These are phyloP conservation scores for Tanacetum coccineum DNA, from an alignment of 129 eudicot genomes.

Conservation along the genomic window DNA sequence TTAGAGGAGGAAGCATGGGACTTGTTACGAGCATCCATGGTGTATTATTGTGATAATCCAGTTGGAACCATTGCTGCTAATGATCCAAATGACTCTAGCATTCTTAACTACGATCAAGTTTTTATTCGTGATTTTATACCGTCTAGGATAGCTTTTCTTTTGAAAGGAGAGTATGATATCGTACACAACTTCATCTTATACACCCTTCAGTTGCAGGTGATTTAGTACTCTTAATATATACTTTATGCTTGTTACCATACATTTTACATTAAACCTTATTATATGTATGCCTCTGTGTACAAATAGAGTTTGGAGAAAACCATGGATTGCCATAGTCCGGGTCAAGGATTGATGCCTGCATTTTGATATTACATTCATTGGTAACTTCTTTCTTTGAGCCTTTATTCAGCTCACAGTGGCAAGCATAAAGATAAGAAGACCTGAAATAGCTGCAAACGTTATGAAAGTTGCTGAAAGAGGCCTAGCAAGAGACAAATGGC, in stretches of 20 bases:
- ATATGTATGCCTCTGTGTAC: background rate
- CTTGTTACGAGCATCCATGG: constrained; percentile 74
- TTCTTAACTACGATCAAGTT: constrained; percentile 90
- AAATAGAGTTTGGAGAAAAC: constrained; percentile 97
- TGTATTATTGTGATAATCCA: constrained; percentile 78
- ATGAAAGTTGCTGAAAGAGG: constrained; percentile 72
- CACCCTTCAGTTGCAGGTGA: constrained; percentile 96
- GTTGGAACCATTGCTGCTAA: constrained; percentile 97
- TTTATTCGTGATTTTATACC: constrained; percentile 93
- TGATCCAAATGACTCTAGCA: constrained; percentile 67
- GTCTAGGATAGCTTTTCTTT: constrained; percentile 84
- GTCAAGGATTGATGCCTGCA: constrained; percentile 98
- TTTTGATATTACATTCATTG: background rate
- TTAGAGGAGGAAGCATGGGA: constrained; percentile 94
- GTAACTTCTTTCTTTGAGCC: background rate
- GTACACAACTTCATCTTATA: constrained; percentile 84
- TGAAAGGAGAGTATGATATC: constrained; percentile 90
- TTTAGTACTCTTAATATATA: constrained; percentile 10
- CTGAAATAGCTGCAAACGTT: constrained; percentile 75
- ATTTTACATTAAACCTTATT: too few species aligned
- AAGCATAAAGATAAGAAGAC: constrained; percentile 87
- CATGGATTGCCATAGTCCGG: constrained; percentile 97
- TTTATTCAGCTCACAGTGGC: constrained; percentile 78
- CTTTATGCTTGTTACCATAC: too few species aligned
- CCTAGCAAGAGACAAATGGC: constrained; percentile 80